phyloP scores from a whole-genome alignment of 129 eudicot genomes.

The carrot (Daucus carota) region DH1_v3.0 NC_030386.2:22473501-22474000 shows the following conservation, averaged over 20 bases:
- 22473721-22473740: constrained; percentile 91
- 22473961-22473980: too few relatives aligned
- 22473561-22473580: constrained; percentile 96
- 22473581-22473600: constrained; percentile 99
- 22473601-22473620: constrained; percentile 92
- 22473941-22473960: too few relatives aligned
- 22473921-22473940: too few relatives aligned
- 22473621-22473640: background rate
- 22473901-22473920: background rate
- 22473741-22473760: constrained; percentile 87
- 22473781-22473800: constrained; percentile 79
- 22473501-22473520: constrained; percentile 49
- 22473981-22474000: too few relatives aligned
- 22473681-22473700: background rate
- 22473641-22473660: background rate
- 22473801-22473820: constrained; percentile 54
- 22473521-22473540: constrained; percentile 98
- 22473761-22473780: constrained; percentile 91
- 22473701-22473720: background rate
- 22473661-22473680: background rate
- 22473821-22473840: background rate
- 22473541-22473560: constrained; percentile 84
- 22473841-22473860: background rate
- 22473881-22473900: background rate
- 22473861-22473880: background rate